Evolutionary conservation across 257 asterid species (phyloP).

Genomic region (Solanum bulbocastanum): DNA sequence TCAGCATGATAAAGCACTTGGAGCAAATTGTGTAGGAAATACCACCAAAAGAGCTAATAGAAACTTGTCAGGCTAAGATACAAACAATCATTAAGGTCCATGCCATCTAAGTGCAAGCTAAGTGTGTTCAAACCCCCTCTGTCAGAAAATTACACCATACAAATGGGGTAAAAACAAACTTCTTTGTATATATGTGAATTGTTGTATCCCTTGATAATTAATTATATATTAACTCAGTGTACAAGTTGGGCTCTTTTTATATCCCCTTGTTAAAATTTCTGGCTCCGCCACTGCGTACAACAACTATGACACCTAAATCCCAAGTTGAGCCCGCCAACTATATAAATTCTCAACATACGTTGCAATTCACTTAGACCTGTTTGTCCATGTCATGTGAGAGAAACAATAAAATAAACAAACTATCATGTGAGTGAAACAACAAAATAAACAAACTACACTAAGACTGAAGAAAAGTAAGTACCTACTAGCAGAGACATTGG

Average conservation of each 20-base stretch:
- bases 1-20: background rate
- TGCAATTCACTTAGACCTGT: background rate
- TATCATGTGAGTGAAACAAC: background rate
- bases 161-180: background rate
- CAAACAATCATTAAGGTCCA: background rate
- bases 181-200: background rate
- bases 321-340: background rate
- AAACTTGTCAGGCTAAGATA: background rate
- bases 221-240: background rate
- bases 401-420: background rate
- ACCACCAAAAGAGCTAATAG: background rate
- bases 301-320: background rate
- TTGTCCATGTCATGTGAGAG: background rate
- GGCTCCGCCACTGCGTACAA: background rate
- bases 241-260: background rate
- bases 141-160: background rate
- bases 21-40: background rate
- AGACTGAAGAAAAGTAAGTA: slow-evolving; percentile 14
- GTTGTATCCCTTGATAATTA: background rate
- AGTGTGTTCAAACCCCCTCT: background rate
- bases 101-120: background rate
- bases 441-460: background rate
- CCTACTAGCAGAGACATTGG: slow-evolving; percentile 83
- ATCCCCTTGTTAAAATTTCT: background rate
- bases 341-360: background rate